Evolutionary conservation across 306 rosid species (phyloP).

Genomic region (Styphnolobium japonicum): DNA sequence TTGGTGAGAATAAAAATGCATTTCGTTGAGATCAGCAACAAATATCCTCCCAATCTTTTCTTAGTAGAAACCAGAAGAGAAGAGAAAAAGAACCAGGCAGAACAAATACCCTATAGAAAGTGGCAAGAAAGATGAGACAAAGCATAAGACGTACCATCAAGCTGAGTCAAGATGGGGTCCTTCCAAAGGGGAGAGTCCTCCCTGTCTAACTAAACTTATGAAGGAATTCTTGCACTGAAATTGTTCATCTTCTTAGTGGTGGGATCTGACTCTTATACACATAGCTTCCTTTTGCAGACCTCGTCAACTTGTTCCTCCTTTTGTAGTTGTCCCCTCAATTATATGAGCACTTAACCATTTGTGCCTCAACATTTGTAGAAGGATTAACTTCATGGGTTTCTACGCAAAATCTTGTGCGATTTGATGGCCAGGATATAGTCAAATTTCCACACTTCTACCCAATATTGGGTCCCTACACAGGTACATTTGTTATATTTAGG

Average conservation of each 20-base stretch:
- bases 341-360: not conserved
- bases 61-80: not conserved
- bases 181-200: not conserved
- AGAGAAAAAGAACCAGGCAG: not conserved
- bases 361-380: not conserved
- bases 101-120: not conserved
- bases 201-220: not conserved
- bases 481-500: too few relatives aligned
- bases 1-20: not conserved
- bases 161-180: slow-evolving; percentile 35
- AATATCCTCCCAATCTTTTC: not conserved
- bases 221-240: not conserved
- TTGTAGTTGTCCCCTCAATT: not conserved
- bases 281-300: not conserved
- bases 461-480: too few relatives aligned
- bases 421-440: not conserved
- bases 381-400: not conserved
- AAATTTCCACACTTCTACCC: too few relatives aligned
- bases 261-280: not conserved
- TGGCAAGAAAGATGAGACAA: not conserved
- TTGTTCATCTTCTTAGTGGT: not conserved
- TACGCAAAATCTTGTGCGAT: not conserved
- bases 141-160: slow-evolving; percentile 31
- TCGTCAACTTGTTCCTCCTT: slow-evolving; percentile 2
- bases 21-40: not conserved